A percentile compares a stretch with the other conserved stretches of the same genome.
Conservation (phyloP, 2,329 filamentous ascomycete species). For the Pestalotiopsis fici region DNA sequence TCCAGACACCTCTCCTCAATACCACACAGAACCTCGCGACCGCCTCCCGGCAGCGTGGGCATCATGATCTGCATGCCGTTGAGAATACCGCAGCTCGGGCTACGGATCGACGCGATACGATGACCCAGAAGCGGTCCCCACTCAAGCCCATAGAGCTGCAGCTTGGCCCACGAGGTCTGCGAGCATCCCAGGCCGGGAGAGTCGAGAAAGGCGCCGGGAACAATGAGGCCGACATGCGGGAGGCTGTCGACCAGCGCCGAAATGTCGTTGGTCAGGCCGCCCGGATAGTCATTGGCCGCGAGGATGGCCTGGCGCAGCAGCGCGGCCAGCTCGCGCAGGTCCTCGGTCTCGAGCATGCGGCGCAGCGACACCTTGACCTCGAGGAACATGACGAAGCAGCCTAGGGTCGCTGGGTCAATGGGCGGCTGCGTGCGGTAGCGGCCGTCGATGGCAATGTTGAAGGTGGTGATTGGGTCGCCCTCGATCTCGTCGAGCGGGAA, state of each 20-base stretch:
- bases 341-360: background rate
- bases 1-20: background rate
- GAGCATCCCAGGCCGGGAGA: background rate
- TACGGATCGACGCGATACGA: background rate
- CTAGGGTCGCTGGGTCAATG: background rate
- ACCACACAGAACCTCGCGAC: background rate
- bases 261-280: background rate
- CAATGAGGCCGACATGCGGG: background rate
- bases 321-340: background rate
- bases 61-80: background rate
- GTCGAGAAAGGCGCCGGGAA: background rate
- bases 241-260: background rate
- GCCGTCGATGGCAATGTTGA: background rate
- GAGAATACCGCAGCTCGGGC: background rate
- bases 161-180: background rate
- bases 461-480: background rate
- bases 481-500: background rate
- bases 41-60: background rate
- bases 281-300: background rate
- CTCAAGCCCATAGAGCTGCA: background rate
- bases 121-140: background rate
- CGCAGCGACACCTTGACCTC: background rate
- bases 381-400: background rate
- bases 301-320: background rate
- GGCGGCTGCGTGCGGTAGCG: background rate